A percentile compares a stretch with the other conserved stretches of the same genome.
phyloP scores from a whole-genome alignment of 306 rosid species.

The Cyclanthera cordifolia region DNA sequence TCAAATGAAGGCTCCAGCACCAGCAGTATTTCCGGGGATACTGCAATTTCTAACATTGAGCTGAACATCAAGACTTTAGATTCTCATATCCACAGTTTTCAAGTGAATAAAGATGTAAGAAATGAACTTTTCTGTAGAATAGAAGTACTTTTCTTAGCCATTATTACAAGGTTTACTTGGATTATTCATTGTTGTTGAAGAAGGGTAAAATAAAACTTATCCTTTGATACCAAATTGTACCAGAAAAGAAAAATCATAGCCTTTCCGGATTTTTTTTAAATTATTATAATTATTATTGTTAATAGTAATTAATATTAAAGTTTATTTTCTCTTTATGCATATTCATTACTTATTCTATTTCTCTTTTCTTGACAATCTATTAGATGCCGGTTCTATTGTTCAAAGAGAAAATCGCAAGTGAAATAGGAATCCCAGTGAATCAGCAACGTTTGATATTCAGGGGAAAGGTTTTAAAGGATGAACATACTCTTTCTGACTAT shows the following conservation, averaged over 20 bases:
- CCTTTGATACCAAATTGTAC: too few relatives aligned
- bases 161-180: neutral
- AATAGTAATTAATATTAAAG: too few relatives aligned
- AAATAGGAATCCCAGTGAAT: slow-evolving; percentile 64
- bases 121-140: too few relatives aligned
- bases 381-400: slow-evolving; percentile 68
- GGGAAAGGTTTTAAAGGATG: slow-evolving; percentile 92
- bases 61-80: slow-evolving; percentile 89
- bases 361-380: slow-evolving; percentile 4
- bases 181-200: neutral
- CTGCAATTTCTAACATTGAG: slow-evolving; percentile 55
- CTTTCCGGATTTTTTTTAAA: too few relatives aligned
- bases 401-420: slow-evolving; percentile 79
- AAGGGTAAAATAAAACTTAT: too few relatives aligned
- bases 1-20: slow-evolving; percentile 53
- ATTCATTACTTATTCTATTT: too few relatives aligned
- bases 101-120: slow-evolving; percentile 68
- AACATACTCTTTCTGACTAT: slow-evolving; percentile 66
- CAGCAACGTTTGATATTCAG: slow-evolving; percentile 90
- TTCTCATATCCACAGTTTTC: slow-evolving; percentile 58
- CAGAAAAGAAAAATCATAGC: too few relatives aligned
- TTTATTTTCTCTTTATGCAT: too few relatives aligned
- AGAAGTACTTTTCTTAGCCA: neutral
- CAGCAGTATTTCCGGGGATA: slow-evolving; percentile 13
- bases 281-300: too few relatives aligned